Percentiles rank a stretch among this genome's conserved stretches.
These are phyloP conservation scores for Pythium guiyangense DNA, from an alignment of 352 stramenopile species.

Conservation along the genomic window DNA sequence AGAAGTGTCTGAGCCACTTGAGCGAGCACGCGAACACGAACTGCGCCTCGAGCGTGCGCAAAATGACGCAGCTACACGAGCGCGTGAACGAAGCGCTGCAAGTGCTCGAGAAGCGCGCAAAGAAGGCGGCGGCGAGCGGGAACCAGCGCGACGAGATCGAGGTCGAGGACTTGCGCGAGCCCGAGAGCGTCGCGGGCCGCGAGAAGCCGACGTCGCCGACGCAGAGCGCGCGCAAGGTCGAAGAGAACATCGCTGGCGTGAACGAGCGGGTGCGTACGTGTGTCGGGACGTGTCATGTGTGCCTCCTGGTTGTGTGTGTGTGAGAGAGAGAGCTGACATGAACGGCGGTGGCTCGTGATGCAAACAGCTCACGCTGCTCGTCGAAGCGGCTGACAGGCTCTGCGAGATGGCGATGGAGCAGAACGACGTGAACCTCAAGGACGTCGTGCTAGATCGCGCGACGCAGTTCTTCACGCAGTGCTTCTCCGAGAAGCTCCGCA, in stretches of 20 bases:
- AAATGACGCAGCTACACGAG: constrained; percentile 54
- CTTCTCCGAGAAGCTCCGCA: constrained; percentile 63
- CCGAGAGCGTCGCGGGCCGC: constrained; percentile 29
- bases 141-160: constrained; percentile 36
- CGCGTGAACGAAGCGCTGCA: constrained; percentile 67
- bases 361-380: constrained; percentile 41
- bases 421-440: constrained; percentile 68
- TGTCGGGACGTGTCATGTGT: not conserved
- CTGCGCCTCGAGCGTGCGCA: constrained; percentile 52
- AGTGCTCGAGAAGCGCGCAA: constrained; percentile 57
- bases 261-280: constrained; percentile 46
- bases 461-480: constrained; percentile 69
- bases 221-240: constrained; percentile 46
- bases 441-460: constrained; percentile 61
- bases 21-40: constrained; percentile 47
- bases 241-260: constrained; percentile 63
- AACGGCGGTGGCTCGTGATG: constrained; percentile 4
- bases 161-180: constrained; percentile 43
- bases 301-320: not conserved
- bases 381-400: constrained; percentile 62
- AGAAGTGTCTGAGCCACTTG: constrained; percentile 56
- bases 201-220: constrained; percentile 30
- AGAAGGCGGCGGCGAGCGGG: constrained; percentile 14
- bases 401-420: constrained; percentile 75
- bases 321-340: not conserved